Evolutionary conservation across 2,329 filamentous ascomycete species (phyloP).

Genomic region (Cadophora sp.): DNA sequence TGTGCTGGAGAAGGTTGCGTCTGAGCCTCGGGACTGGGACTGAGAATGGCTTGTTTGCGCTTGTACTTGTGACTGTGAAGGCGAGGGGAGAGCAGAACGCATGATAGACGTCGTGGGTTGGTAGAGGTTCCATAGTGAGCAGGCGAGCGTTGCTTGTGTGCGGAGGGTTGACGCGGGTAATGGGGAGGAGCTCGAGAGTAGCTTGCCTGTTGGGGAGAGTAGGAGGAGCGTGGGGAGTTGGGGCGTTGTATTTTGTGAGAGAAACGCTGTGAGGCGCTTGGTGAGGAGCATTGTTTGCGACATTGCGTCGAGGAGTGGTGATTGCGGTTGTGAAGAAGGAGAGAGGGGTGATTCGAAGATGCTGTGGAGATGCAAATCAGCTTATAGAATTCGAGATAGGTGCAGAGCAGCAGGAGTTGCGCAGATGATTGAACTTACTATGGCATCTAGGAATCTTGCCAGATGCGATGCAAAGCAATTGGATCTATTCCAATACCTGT

Average conservation of each 20-base stretch:
- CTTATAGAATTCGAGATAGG: background rate
- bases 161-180: slow-evolving; percentile 63
- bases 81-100: slow-evolving; percentile 45
- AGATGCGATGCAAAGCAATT: slow-evolving; percentile 16
- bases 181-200: slow-evolving; percentile 66
- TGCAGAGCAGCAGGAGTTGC: background rate
- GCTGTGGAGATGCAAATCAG: slow-evolving; percentile 10
- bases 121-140: slow-evolving; percentile 66
- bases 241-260: slow-evolving; percentile 61
- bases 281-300: slow-evolving; percentile 59
- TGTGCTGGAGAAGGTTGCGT: slow-evolving; percentile 23
- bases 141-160: slow-evolving; percentile 68
- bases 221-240: slow-evolving; percentile 66
- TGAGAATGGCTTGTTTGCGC: slow-evolving; percentile 24
- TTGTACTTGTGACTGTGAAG: slow-evolving; percentile 26
- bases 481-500: background rate
- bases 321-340: slow-evolving; percentile 14
- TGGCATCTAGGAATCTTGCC: slow-evolving; percentile 29
- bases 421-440: slow-evolving; percentile 20
- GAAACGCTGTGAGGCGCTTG: slow-evolving; percentile 68
- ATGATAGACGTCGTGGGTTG: slow-evolving; percentile 47
- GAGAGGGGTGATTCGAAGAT: slow-evolving; percentile 23
- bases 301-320: slow-evolving; percentile 28
- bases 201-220: slow-evolving; percentile 65
- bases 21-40: slow-evolving; percentile 19